Evolutionary conservation across 2,329 filamentous ascomycete genomes (phyloP), one percentile per base, ranked within the genome.

Genomic region (Geosmithia putterillii): DNA sequence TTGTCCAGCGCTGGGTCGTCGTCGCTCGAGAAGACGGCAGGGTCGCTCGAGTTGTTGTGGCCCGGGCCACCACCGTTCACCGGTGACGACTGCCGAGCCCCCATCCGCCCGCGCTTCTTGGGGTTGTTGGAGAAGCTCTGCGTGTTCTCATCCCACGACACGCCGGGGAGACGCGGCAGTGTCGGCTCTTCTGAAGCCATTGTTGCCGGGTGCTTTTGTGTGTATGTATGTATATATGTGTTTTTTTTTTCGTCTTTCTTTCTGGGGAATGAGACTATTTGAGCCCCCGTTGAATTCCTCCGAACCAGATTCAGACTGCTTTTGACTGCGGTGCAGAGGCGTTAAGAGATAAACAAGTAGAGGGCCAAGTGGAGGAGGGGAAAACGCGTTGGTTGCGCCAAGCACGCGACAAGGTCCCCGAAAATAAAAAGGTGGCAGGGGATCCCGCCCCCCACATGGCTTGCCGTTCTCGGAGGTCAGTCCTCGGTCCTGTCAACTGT

Each of bases 11-110:
- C 73, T 3, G 78, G 77, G 45, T 84, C 81, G 52, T 85, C 81
- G 46, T 86, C 82, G 56, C 78, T 81, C 4, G 80, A 85, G 59
- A 86, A 86, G 21, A 85, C 58, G 41, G 78, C 72, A 3, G 81
- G 80, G 52, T 86, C 82, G 54, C 82, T 85, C 18, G 80, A 85
- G 54, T 79, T 77, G 54, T 73, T 63, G 2, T 53, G 42, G 32
- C 34, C 47, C 4, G 57, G 48, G 34, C 55, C 51, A 44, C 56
- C 54, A 45, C 56, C 52, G 20, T 52, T 53, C 9, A 32, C 28
- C 28, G 5, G 28, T 32, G 10, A 32, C 10, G 28, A 32, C 15
- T 9, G 28, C 22, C 52, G 46, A 18, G 45, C 50, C 17, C 55
- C 50, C 25, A 54, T 51, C 37, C 61, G 57, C 43, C 55, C 56